Evolutionary conservation across 192 early-diverging fungal species (phyloP), one percentile per base, ranked within the genome.

Genomic region (Backusella luteola): DNA sequence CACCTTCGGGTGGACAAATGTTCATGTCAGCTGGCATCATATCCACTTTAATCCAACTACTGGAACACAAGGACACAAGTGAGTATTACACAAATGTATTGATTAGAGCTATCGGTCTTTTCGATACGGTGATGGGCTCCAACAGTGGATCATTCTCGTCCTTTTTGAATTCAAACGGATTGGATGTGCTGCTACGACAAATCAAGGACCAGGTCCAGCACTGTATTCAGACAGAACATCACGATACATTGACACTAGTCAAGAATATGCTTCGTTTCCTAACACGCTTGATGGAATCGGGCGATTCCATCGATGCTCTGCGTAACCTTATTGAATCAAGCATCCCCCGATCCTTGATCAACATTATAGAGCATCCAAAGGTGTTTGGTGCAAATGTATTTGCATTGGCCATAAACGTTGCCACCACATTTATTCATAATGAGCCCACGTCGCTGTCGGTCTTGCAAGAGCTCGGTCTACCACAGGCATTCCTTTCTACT

Each of bases 361-460:
- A 76, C 0, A 89, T 97, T n/a, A 90, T 98, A 74, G 85, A 90
- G 63, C 83, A 93, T 39, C 89, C 92, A 2, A 84, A 87, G 9
- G 85, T 91, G n/a, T 97, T 96, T 84, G 95, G 95, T n/a, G 87
- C 84, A 44, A 92, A 90, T 63, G 85, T 96, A 6, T 96, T 93
- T 78, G 94, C 95, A 29, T 86, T 91, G 76, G 95, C 95, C 0
- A 91, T 96, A 73, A 96, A 96, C 78, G 93, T 97, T 29, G 95
- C 95, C 89, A 90, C 97, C 0, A 95, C 94, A 11, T 94, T 99
- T 72, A 95, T 99, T 44, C 96, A 99, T 79, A 99, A 99, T 75
- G 98, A 99, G 71, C 98, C 98, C 1, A 98, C 97, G 1, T 96
- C 90, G 12, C 83, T 98, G 34, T 79, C 93, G 4, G 97, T 99